These are phyloP conservation scores for Kalmusia sp. DNA, from an alignment of 2,329 filamentous ascomycete genomes.

Conservation along the genomic window DNA sequence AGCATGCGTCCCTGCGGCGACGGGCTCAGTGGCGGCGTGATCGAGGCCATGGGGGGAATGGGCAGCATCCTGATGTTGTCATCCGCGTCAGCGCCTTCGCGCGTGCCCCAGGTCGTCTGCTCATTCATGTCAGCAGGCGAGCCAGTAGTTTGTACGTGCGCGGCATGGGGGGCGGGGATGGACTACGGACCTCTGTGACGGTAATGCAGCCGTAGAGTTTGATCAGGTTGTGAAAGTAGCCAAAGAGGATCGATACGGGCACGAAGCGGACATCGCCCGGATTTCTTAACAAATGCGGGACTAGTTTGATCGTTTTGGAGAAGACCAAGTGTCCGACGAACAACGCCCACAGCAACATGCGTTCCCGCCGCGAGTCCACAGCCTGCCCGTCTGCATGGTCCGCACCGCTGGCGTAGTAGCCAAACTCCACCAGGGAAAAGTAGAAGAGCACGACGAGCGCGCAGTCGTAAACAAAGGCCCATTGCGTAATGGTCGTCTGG, in stretches of 20 bases:
- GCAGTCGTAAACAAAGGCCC: conserved; percentile 80
- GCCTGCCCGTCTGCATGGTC: conserved; percentile 17
- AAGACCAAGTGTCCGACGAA: conserved; percentile 64
- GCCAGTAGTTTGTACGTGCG: conserved; percentile 8
- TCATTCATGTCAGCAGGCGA: conserved; percentile 26
- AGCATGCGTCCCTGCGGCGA: conserved; percentile 41
- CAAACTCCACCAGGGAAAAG: conserved; percentile 38
- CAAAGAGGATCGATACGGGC: conserved; percentile 86
- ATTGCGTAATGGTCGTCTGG: conserved; percentile 88
- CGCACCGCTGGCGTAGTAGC: conserved; percentile 35
- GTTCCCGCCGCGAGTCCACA: conserved; percentile 29
- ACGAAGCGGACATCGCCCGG: conserved; percentile 81
- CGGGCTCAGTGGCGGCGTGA: conserved; percentile 44
- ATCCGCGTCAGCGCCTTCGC: conserved; percentile 87
- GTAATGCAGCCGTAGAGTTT: conserved; percentile 89
- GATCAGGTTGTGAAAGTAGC: conserved; percentile 90
- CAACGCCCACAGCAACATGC: conserved; percentile 37
- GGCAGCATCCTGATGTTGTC: conserved; percentile 50
- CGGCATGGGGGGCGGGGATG: too few species aligned
- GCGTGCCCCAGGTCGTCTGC: conserved; percentile 94
- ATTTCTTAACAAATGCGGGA: conserved; percentile 85
- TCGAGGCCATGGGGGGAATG: conserved; percentile 40
- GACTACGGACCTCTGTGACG: conserved; percentile 51
- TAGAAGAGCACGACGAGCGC: conserved; percentile 40
- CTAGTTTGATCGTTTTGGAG: conserved; percentile 89